Evolutionary conservation across 2,329 filamentous ascomycete species (phyloP).

Genomic region (Diaporthe velutina): DNA sequence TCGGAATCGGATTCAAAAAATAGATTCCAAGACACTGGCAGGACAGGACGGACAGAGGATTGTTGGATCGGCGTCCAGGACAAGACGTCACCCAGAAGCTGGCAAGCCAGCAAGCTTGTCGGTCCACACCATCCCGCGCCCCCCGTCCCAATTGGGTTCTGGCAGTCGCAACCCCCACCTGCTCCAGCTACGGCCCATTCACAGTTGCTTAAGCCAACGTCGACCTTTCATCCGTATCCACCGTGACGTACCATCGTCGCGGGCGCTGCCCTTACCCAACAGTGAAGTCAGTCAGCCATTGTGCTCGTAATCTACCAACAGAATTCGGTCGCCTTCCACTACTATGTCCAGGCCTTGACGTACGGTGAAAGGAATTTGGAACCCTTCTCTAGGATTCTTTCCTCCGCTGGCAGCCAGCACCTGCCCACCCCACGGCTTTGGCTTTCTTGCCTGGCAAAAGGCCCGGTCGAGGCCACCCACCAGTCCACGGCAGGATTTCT

Average conservation of each 20-base stretch:
- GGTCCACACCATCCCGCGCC: slow-evolving; percentile 10
- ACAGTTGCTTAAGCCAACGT: slow-evolving; percentile 5
- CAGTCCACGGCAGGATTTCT: neutral
- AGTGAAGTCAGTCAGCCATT: neutral
- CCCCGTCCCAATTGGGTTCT: slow-evolving; percentile 14
- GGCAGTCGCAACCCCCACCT: slow-evolving; percentile 13
- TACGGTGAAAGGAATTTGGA: neutral
- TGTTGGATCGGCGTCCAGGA: slow-evolving; percentile 8
- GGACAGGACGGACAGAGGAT: neutral
- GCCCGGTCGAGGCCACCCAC: neutral
- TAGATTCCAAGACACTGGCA: neutral
- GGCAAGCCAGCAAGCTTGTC: neutral
- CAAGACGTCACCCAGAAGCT: slow-evolving; percentile 24
- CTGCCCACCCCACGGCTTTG: neutral
- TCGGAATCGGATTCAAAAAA: neutral
- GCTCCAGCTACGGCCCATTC: slow-evolving; percentile 14
- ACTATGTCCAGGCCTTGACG: neutral
- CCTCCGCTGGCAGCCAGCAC: neutral
- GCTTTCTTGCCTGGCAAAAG: neutral
- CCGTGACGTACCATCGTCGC: slow-evolving; percentile 8
- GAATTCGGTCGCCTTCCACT: neutral
- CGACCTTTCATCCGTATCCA: neutral
- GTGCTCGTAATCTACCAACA: neutral
- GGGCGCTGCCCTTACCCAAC: neutral
- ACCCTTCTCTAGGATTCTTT: neutral